Base-by-base conservation (phyloP, 352 stramenopile genomes). In the Globisporangium canariense region DNA sequence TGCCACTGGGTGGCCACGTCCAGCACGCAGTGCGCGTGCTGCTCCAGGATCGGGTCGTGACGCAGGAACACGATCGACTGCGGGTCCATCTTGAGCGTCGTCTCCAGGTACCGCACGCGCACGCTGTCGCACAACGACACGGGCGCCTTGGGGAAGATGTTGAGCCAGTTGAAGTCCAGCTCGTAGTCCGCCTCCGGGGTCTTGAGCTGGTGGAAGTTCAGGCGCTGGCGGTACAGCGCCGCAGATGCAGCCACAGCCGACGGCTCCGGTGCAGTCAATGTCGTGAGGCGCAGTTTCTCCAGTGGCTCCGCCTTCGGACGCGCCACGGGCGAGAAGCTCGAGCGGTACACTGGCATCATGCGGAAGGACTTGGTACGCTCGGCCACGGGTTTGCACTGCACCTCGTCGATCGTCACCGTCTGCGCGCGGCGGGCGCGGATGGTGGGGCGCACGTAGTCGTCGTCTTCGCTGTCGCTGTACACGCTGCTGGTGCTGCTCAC, bases 61-160 rank as follows among this genome's bases (percentile, higher is more conserved):
- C 82, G 78, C 32, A 91, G 65, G 54, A 88, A 85, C 4, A 88
- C 77, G 10, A 88, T 73, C 10, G 71, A 81, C 3, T 79, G 73
- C 16, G 77, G 72, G 60, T 91, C 81, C 46, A 91, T 58, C 58
- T 86, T 83, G n/a, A 90, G 68, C 3, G 70, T 73, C 13, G 74
- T 73, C 40, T 81, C 63, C n/a, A 94, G 67, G 34, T 78, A 86
- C 51, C 78, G 75, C 8, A 83, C 67, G 14, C 85, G 79, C 32
- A 72, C 73, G 9, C 63, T 54, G 36, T 93, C 83, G 0, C 67
- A 32, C 20, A 40, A 16, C 0, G 32, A 53, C n/a, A 89, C 60
- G 0, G 86, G 86, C 6, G 83, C 82, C 67, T 94, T 94, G 2
- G 86, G 86, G 65, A 84, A 94, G 20, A 83, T 81, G 70, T 92